These are phyloP conservation scores for Fonsecaea pedrosoi DNA, from an alignment of 2,329 filamentous ascomycete species.

Conservation along the genomic window DNA sequence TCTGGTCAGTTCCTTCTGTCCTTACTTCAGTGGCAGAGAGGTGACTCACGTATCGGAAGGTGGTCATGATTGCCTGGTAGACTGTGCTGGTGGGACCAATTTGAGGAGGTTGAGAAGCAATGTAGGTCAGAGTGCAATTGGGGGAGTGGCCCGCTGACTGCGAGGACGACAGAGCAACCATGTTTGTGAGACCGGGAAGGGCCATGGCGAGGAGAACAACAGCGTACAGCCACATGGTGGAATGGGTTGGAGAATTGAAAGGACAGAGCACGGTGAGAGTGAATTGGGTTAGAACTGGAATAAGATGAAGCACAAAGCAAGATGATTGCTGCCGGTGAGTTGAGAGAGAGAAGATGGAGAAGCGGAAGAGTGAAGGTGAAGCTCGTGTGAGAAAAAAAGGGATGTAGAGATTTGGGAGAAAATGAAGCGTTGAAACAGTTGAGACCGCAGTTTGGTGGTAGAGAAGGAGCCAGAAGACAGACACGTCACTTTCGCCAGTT, in stretches of 20 bases:
- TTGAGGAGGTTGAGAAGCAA: constrained; percentile 35
- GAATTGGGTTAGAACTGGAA: constrained; percentile 2
- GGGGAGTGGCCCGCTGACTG: neutral
- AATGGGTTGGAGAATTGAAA: neutral
- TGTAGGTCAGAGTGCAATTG: constrained; percentile 35
- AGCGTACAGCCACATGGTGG: constrained; percentile 27
- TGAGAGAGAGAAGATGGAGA: constrained; percentile 3
- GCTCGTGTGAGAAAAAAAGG: neutral
- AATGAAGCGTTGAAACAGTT: constrained; percentile 10
- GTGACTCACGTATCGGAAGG: constrained; percentile 33
- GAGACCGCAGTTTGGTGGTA: constrained; percentile 3
- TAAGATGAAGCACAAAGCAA: constrained; percentile 3
- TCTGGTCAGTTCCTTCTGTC: constrained; percentile 11
- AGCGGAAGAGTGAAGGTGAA: constrained; percentile 3
- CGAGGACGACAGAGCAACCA: constrained; percentile 11
- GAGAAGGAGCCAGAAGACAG: constrained; percentile 6
- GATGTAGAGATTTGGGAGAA: constrained; percentile 12
- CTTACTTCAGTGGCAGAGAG: neutral
- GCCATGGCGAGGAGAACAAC: constrained; percentile 26
- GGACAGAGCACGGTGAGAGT: constrained; percentile 16
- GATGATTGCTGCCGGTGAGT: neutral
- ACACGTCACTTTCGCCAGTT: constrained; percentile 9
- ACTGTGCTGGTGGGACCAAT: constrained; percentile 37
- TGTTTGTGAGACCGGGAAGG: constrained; percentile 20
- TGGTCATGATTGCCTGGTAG: constrained; percentile 38